phyloP scores from a whole-genome alignment of 495 filamentous ascomycete species.

The Neurospora tetraspora region DNA sequence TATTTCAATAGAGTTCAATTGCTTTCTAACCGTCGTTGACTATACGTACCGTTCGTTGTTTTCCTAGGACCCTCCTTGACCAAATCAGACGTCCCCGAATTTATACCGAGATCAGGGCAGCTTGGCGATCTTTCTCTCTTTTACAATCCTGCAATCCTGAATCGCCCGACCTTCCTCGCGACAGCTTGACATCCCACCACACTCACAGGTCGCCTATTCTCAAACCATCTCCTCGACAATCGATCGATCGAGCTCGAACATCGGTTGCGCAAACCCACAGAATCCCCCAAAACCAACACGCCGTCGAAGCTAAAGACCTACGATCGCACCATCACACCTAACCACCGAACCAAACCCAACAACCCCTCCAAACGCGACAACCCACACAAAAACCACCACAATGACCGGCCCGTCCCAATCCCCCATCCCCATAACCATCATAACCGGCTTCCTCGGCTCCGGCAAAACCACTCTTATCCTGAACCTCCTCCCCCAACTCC shows the following conservation, averaged over 20 bases:
- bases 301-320: not conserved
- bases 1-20: not conserved
- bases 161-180: not conserved
- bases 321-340: not conserved
- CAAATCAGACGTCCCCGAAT: not conserved
- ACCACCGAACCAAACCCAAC: too few species aligned
- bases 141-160: not conserved
- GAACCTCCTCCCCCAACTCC: constrained; percentile 80
- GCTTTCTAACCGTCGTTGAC: not conserved
- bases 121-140: not conserved
- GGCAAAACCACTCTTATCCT: constrained; percentile 92
- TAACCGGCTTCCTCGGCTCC: constrained; percentile 91
- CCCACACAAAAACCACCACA: not conserved
- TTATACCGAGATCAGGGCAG: not conserved
- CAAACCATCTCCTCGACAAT: not conserved
- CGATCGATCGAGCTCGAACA: not conserved
- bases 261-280: too few species aligned
- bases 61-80: not conserved
- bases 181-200: not conserved
- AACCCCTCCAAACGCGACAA: not conserved
- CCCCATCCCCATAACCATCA: constrained; percentile 81
- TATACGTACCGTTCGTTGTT: not conserved
- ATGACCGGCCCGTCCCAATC: constrained; percentile 31
- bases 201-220: not conserved
- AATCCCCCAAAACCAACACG: too few species aligned